These are phyloP conservation scores for Stephanocyclus meneghinianus DNA, from an alignment of 352 stramenopile genomes.

Conservation along the genomic window DNA sequence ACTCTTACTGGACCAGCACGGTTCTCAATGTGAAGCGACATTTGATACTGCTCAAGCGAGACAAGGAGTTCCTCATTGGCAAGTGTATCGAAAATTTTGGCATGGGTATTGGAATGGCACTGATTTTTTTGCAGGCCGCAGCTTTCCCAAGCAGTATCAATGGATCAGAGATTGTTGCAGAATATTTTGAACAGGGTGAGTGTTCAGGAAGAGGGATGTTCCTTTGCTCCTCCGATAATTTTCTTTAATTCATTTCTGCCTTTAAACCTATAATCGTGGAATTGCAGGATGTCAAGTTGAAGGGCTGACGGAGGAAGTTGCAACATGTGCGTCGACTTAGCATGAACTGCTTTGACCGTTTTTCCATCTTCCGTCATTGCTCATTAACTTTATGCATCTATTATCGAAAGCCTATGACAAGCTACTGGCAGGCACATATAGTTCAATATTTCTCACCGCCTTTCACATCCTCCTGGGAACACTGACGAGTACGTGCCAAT, in stretches of 20 bases:
- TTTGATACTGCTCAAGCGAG: conserved; percentile 75
- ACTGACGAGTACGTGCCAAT: conserved; percentile 16
- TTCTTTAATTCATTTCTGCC: neutral
- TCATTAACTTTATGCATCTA: too few species aligned
- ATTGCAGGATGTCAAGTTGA: conserved; percentile 24
- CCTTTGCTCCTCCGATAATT: too few species aligned
- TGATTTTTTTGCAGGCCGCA: conserved; percentile 58
- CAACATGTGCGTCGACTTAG: conserved; percentile 13
- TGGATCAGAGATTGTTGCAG: conserved; percentile 25
- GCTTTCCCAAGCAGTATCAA: conserved; percentile 41
- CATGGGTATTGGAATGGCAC: conserved; percentile 61
- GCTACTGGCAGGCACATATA: conserved; percentile 50
- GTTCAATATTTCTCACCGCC: conserved; percentile 51
- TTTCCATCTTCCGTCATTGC: too few species aligned
- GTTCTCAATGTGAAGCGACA: conserved; percentile 66
- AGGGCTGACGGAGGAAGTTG: conserved; percentile 35
- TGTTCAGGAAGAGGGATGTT: too few species aligned
- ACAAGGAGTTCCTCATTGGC: conserved; percentile 64
- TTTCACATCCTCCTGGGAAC: conserved; percentile 67
- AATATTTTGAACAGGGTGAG: conserved; percentile 16
- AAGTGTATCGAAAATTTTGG: conserved; percentile 64
- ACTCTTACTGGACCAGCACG: conserved; percentile 40
- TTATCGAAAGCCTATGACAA: conserved; percentile 26
- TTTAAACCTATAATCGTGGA: neutral
- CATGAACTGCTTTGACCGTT: neutral